Base-by-base conservation (phyloP, 805 yeast genomes). In the Sungouiozyma ichnusensis region DNA sequence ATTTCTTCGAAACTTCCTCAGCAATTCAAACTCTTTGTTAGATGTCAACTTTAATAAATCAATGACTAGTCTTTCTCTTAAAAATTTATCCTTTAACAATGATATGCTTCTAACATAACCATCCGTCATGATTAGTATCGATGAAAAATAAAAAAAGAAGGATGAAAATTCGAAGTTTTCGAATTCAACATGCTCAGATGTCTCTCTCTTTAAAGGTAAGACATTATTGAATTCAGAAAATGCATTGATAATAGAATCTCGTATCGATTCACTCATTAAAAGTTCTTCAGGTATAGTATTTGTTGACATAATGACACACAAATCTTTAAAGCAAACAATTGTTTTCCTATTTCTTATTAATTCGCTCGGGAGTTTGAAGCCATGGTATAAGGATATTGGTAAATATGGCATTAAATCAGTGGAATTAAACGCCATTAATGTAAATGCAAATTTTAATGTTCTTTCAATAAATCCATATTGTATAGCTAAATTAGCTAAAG, bases 101-200 rank as follows among this genome's bases (percentile, higher is more conserved):
- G 63, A 48, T 15, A 60, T 47, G 35, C 60, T 53, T 24, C 63
- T 48, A 9, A 55, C 41, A 39, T 54, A 60, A 8, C 61, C 57
- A 47, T 60, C 64, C 9, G 56, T 46, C 57, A 60, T 51, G 9
- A 57, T 51, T 15, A 59, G 38, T 24, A 60, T 48, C 3, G 63
- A 57, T 2, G 62, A 53, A 35, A 58, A 58, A 43, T 52, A 55
- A 39, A 54, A 57, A 39, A 50, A 60, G 44, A 48, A 60, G 4
- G 62, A 51, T 16, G 66, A 58, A 69, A 88, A 92, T 40, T 85
- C 90, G 27, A 84, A 85, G 36, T 79, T 79, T 56, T 90, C 98
- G 57, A 83, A 92, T 56, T 88, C 96, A 8, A 90, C 87, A 59
- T 90, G 98, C 45, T 76, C 80, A 4, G 73, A 68, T 3, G 77